Evolutionary conservation across 768 basidiomycete species (phyloP), one percentile per base, ranked within the genome.

Genomic region (Melanogaster broomeanus): DNA sequence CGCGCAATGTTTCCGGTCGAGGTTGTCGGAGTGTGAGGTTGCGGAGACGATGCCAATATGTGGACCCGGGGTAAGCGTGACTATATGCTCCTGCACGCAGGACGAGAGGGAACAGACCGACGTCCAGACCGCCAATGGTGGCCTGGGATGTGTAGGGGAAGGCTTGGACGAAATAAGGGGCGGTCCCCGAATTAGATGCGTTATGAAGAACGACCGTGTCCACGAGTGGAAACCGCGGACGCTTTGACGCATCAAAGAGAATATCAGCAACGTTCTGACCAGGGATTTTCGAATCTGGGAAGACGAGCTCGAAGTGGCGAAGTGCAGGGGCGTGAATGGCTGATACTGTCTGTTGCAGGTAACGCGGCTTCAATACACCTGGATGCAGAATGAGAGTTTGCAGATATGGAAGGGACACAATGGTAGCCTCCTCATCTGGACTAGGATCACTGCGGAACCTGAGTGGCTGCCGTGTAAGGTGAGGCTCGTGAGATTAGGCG

Each of bases 271-370:
- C 33, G 21, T 48, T 67, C 42, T 65, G 68, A 3, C 68, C 68
- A 4, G 59, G 61, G 1, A 61, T 46, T 31, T 56, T 63, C 2
- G 65, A 65, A 40, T 69, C 67, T 9, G 66, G 68, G 27, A 69
- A 67, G 34, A 70, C 56, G 9, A 67, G 68, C 31, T 67, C 68
- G 22, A 67, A 67, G 18, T 68, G 68, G 34, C 63, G 68, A 8
- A 67, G 57, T 10, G 55, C 58, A 3, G 68, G 66, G 0, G 65
- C 68, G 12, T 58, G 56, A 19, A 67, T 59, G 25, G 63, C 59
- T 4, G 68, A 59, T 21, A 67, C 53, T 16, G 63, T 62, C 22
- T 67, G 59, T 45, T 67, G 66, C 48, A 69, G 51, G 49, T 63
- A 69, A 22, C 65, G 65, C 9, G 68, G 68, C 34, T 69, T 69